Evolutionary conservation across 306 rosid genomes (phyloP).

Genomic region (Bauhinia variegata): DNA sequence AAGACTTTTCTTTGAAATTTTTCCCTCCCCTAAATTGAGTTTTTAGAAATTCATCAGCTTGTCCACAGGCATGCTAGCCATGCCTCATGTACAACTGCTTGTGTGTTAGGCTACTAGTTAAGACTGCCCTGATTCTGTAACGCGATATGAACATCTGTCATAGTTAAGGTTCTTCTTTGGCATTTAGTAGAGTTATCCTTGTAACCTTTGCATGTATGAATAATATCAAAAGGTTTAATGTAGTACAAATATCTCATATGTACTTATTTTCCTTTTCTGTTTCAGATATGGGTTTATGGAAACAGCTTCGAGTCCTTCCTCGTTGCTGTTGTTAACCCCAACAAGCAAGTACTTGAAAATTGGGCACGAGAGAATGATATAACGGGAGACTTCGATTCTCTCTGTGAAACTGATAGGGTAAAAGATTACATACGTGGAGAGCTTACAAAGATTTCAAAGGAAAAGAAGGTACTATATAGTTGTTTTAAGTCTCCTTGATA

Average conservation of each 20-base stretch:
- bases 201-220: not conserved
- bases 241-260: not conserved
- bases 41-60: too few relatives aligned
- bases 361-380: constrained; percentile 87
- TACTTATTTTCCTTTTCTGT: constrained; percentile 25
- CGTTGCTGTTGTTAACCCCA: constrained; percentile 79
- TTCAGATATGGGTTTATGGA: constrained; percentile 94
- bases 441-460: constrained; percentile 74
- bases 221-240: constrained; percentile 31
- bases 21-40: too few relatives aligned
- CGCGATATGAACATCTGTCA: constrained; percentile 10
- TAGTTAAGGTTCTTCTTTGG: constrained; percentile 21
- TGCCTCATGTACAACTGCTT: constrained; percentile 3
- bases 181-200: constrained; percentile 5
- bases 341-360: constrained; percentile 59
- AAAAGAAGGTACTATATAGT: constrained; percentile 66
- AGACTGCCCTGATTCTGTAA: constrained; percentile 11
- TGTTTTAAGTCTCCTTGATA: constrained; percentile 2
- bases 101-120: constrained; percentile 24
- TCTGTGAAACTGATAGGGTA: constrained; percentile 71
- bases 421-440: constrained; percentile 67
- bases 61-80: constrained; percentile 5
- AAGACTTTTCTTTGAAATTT: too few relatives aligned
- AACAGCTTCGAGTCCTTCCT: constrained; percentile 95
- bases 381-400: constrained; percentile 66